Conservation (phyloP, 2,329 filamentous ascomycete species). For the Penicillium sp. region DNA sequence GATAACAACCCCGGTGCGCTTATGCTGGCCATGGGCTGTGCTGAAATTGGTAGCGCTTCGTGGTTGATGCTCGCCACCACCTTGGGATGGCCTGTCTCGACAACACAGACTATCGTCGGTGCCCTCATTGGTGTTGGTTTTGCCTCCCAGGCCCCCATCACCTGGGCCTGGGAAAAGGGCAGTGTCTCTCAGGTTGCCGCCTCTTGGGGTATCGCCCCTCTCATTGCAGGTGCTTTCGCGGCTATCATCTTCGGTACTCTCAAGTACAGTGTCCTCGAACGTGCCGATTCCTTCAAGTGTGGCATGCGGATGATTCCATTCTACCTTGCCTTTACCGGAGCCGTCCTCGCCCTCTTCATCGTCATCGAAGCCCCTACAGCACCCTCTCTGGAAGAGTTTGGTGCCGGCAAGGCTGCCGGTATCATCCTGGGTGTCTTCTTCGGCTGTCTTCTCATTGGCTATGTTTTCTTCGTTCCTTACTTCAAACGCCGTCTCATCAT, state of each 20-base stretch:
- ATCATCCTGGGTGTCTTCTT: slow-evolving; percentile 28
- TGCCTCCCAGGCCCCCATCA: slow-evolving; percentile 21
- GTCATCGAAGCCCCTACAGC: slow-evolving; percentile 42
- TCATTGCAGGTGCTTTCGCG: slow-evolving; percentile 48
- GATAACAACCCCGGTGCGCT: slow-evolving; percentile 33
- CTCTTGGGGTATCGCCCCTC: slow-evolving; percentile 51
- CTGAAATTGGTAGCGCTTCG: slow-evolving; percentile 34
- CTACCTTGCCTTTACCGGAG: slow-evolving; percentile 50
- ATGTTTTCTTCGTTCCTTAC: slow-evolving; percentile 29
- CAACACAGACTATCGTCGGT: slow-evolving; percentile 42
- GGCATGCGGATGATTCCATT: slow-evolving; percentile 49
- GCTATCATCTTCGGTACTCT: slow-evolving; percentile 50
- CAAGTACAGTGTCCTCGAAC: slow-evolving; percentile 51
- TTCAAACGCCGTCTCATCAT: slow-evolving; percentile 29
- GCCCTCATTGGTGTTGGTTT: slow-evolving; percentile 33
- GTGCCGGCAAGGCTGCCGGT: slow-evolving; percentile 24
- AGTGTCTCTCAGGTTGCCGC: slow-evolving; percentile 50
- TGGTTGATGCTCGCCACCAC: slow-evolving; percentile 39
- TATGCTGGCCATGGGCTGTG: slow-evolving; percentile 41
- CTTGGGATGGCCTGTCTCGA: slow-evolving; percentile 42
- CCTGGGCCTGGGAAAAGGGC: slow-evolving; percentile 40
- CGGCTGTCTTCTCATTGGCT: slow-evolving; percentile 23
- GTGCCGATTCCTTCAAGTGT: slow-evolving; percentile 49
- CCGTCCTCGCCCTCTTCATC: slow-evolving; percentile 58
- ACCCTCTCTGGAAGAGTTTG: slow-evolving; percentile 24